A percentile compares a stretch with the other conserved stretches of the same genome.
Conservation (phyloP, 2,329 filamentous ascomycete genomes). For the Coniochaeta prunicola region DNA sequence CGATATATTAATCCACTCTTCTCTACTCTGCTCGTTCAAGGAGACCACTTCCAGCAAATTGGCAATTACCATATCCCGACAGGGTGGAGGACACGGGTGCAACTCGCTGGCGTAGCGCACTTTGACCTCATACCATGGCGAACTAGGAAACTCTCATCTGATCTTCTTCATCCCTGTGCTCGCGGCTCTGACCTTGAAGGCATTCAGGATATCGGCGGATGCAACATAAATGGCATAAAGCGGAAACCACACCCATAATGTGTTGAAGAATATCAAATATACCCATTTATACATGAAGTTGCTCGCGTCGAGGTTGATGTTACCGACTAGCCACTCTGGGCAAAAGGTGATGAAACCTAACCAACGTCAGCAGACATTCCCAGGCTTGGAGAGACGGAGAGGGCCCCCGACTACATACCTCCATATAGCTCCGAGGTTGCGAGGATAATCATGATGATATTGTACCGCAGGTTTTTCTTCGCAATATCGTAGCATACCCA, state of each 20-base stretch:
- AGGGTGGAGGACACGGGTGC: too few species aligned
- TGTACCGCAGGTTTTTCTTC: slow-evolving; percentile 44
- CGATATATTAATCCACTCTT: too few species aligned
- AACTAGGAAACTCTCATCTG: slow-evolving; percentile 19
- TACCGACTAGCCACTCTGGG: slow-evolving; percentile 60
- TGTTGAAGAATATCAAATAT: slow-evolving; percentile 63
- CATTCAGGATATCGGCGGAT: slow-evolving; percentile 45
- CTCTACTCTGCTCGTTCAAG: too few species aligned
- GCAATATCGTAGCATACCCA: slow-evolving; percentile 55
- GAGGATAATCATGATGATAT: slow-evolving; percentile 56
- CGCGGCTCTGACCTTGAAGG: slow-evolving; percentile 34
- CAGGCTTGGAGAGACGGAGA: neutral
- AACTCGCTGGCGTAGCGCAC: too few species aligned
- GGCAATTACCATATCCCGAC: too few species aligned
- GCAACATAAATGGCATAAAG: slow-evolving; percentile 51
- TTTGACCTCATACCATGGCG: too few species aligned
- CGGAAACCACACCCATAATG: slow-evolving; percentile 59
- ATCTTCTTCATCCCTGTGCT: slow-evolving; percentile 24
- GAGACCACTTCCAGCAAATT: too few species aligned
- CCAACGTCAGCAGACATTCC: neutral
- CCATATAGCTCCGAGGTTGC: slow-evolving; percentile 62
- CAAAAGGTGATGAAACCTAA: slow-evolving; percentile 66
- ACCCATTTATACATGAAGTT: slow-evolving; percentile 65
- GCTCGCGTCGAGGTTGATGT: slow-evolving; percentile 53
- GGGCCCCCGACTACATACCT: slow-evolving; percentile 27